Conservation (phyloP, 306 rosid species). For the Begonia peltatifolia region DNA sequence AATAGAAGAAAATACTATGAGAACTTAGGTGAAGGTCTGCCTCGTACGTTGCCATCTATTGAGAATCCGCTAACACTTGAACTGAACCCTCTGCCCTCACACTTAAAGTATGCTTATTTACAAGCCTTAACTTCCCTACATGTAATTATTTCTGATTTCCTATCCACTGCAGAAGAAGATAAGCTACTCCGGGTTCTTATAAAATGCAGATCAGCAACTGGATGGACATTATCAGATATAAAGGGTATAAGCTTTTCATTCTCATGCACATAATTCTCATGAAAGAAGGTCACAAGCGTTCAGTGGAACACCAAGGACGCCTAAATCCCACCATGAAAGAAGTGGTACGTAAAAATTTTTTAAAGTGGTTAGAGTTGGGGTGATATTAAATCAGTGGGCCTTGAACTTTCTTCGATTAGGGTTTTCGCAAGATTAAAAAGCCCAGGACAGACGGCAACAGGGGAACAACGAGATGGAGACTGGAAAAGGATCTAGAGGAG, state of each 20-base stretch:
- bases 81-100: not conserved
- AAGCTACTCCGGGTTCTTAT: not conserved
- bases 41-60: too few species aligned
- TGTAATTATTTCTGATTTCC: not conserved
- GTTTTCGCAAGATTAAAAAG: too few species aligned
- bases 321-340: too few species aligned
- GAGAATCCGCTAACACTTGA: not conserved
- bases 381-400: too few species aligned
- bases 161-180: not conserved
- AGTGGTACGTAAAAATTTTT: not conserved
- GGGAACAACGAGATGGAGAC: too few species aligned
- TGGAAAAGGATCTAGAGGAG: too few species aligned
- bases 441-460: too few species aligned
- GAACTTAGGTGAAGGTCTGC: too few species aligned
- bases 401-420: too few species aligned
- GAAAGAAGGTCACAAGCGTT: not conserved
- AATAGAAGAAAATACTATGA: too few species aligned
- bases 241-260: not conserved
- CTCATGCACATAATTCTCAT: not conserved
- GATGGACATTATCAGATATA: not conserved
- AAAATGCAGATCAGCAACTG: too few species aligned
- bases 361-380: not conserved
- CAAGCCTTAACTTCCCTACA: not conserved
- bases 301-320: not conserved
- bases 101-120: not conserved